Conservation (phyloP, 192 early-diverging fungal genomes). For the Entophlyctis luteolus region DNA sequence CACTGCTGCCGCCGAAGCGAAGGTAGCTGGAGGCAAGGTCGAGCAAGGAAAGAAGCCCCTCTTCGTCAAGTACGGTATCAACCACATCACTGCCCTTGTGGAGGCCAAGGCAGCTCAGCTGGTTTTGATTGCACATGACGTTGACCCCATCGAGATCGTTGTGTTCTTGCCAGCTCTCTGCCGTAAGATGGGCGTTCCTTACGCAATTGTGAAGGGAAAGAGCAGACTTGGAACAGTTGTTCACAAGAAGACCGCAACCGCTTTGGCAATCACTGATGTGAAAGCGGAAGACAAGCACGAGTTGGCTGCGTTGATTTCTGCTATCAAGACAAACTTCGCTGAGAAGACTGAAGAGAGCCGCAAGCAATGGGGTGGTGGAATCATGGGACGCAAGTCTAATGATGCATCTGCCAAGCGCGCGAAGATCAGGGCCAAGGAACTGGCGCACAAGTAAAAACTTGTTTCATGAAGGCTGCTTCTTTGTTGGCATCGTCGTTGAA, state of each 20-base stretch:
- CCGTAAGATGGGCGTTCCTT: conserved; percentile 99
- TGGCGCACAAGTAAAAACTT: conserved; percentile 30
- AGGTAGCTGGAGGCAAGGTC: conserved; percentile 83
- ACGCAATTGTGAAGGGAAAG: conserved; percentile 99
- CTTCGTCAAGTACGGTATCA: conserved; percentile 99
- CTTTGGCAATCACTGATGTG: conserved; percentile 90
- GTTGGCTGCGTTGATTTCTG: conserved; percentile 78
- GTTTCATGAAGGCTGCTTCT: too few relatives aligned
- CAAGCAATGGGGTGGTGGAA: conserved; percentile 96
- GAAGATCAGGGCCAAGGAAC: conserved; percentile 11
- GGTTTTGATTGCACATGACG: conserved; percentile 98
- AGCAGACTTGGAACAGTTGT: conserved; percentile 96
- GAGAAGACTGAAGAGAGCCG: conserved; percentile 91
- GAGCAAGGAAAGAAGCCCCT: conserved; percentile 88
- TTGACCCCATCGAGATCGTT: conserved; percentile 99
- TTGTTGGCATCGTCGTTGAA: too few relatives aligned
- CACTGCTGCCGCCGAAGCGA: conserved; percentile 77
- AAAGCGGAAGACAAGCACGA: conserved; percentile 92
- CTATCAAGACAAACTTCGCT: conserved; percentile 93
- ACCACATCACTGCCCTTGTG: conserved; percentile 96
- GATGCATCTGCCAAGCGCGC: conserved; percentile 26
- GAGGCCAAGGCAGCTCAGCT: conserved; percentile 99
- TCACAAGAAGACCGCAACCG: conserved; percentile 99
- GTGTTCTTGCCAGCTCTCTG: conserved; percentile 99
- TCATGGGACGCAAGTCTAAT: conserved; percentile 62